phyloP scores from a whole-genome alignment of 78 protist species.

The Planoprotostelium fungivorum region DNA sequence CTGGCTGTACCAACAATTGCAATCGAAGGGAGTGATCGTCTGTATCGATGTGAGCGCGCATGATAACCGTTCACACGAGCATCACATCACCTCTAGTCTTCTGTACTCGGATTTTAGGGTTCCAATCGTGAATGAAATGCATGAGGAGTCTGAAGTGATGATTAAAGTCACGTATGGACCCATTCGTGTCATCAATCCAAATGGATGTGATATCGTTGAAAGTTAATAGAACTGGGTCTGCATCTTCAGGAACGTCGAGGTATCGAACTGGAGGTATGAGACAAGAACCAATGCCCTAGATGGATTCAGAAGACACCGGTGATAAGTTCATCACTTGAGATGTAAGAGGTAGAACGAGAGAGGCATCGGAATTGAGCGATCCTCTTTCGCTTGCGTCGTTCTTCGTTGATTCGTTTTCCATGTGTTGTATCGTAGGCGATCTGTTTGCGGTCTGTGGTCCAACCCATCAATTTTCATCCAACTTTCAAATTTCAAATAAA shows the following conservation, averaged over 20 bases:
- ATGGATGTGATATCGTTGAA: not conserved
- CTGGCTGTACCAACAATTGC: not conserved
- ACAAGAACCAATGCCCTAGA: not conserved
- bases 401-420: not conserved
- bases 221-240: not conserved
- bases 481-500: no score
- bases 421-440: no score
- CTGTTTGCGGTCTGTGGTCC: no score
- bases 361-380: not conserved
- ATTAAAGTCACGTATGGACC: no score
- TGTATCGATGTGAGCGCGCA: not conserved
- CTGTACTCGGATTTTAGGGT: not conserved
- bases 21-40: not conserved
- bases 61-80: not conserved
- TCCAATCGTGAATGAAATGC: not conserved
- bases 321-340: not conserved
- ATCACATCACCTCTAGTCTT: not conserved
- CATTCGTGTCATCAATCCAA: not conserved
- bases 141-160: not conserved
- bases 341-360: not conserved
- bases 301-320: not conserved
- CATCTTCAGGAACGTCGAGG: not conserved
- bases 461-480: no score
- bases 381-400: no score
- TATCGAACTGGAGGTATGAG: not conserved